Evolutionary conservation across 2,329 filamentous ascomycete species (phyloP), one percentile per base, ranked within the genome.

Genomic region (Bretziella fagacearum): DNA sequence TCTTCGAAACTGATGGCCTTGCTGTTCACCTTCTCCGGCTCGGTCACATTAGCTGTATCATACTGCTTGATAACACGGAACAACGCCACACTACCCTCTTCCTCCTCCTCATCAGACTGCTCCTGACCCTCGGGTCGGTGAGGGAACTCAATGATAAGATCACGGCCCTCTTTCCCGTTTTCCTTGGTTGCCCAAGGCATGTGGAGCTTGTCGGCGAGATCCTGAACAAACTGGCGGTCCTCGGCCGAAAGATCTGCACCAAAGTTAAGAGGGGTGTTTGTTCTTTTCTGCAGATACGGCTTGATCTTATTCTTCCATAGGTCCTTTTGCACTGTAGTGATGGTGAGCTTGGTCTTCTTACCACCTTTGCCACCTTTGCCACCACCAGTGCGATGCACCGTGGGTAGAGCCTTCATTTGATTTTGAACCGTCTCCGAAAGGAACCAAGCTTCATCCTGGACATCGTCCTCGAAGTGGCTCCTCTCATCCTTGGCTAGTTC

Each of bases 191-290:
- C 65, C 73, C 73, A 77, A 30, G 69, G 62, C 18, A 77, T 60
- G 55, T 70, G 69, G 58, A 75, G 67, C 32, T 67, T 68, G 50
- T 74, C 71, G 2, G 89, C 85, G 53, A 94, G 68, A 53, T 91
- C 83, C 60, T 96, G 83, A 4, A 93, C 80, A 58, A 98, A 98
- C 59, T 87, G 89, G 51, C 91, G 81, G 62, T 98, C 89, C 27
- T 78, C 79, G 46, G 89, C 87, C 48, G 82, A 78, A 51, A 93
- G 69, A 23, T 73, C 70, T 2, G 71, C 61, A 15, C 85, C 77
- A 6, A 98, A 72, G 58, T 95, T 79, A 44, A 95, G 67, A 6
- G 79, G 71, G 49, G 71, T 64, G 18, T 67, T 60, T 4, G 73
- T 68, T 30, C 82, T 75, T 55, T 80, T 80, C 46, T 76, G 77